Evolutionary conservation across 2,329 filamentous ascomycete species (phyloP).

Genomic region (Didymella glomerata): DNA sequence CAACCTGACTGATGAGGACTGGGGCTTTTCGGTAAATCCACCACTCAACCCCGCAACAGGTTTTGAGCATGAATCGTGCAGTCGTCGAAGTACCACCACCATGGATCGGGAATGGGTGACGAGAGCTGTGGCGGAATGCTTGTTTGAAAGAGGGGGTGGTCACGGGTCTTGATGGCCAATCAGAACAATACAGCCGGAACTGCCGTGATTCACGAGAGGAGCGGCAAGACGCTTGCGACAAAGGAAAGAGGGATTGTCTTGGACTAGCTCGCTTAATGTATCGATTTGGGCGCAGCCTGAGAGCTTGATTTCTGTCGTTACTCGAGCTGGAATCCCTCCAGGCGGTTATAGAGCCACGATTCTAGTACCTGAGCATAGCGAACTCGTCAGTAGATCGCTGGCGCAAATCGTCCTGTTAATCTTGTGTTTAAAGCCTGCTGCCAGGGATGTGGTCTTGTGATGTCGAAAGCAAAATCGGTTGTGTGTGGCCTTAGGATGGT

Average conservation of each 20-base stretch:
- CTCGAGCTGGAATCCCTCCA: background rate
- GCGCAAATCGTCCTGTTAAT: background rate
- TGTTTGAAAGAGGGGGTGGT: conserved; percentile 20
- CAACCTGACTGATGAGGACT: conserved; percentile 6
- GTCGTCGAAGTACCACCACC: conserved; percentile 19
- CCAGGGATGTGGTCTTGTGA: background rate
- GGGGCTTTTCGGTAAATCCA: conserved; percentile 28
- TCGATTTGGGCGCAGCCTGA: background rate
- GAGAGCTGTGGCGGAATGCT: conserved; percentile 9
- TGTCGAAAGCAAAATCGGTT: no score
- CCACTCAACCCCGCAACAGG: conserved; percentile 26
- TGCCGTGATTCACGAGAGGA: background rate
- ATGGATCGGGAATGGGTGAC: conserved; percentile 10
- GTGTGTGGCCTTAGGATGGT: background rate
- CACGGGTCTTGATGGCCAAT: conserved; percentile 10
- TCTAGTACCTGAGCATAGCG: background rate
- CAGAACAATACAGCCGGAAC: background rate
- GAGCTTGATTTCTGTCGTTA: background rate
- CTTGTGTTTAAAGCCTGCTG: background rate
- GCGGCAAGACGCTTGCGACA: conserved; percentile 1
- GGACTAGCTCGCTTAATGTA: background rate
- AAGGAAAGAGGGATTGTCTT: background rate
- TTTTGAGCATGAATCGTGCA: conserved; percentile 4
- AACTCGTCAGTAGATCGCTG: background rate
- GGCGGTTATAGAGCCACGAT: background rate